These are phyloP conservation scores for Astragalus glycyphyllos DNA, from an alignment of 306 rosid species.

Conservation along the genomic window DNA sequence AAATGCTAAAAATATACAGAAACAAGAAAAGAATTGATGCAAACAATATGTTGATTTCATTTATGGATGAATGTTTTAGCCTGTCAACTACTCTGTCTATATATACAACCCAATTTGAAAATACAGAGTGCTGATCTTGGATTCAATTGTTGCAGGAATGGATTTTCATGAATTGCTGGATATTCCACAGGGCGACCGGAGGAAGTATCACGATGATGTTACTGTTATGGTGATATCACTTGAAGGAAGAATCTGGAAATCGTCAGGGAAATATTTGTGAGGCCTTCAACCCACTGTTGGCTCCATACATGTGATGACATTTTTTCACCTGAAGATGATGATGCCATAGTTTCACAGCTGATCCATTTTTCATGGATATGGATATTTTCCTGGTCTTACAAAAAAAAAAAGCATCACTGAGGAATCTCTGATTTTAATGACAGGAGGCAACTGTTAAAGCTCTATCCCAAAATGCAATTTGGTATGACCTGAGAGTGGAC, in stretches of 20 bases:
- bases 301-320: slow-evolving; percentile 40
- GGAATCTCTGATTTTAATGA: slow-evolving; percentile 49
- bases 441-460: slow-evolving; percentile 41
- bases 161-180: slow-evolving; percentile 95
- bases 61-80: slow-evolving; percentile 8
- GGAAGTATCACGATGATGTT: slow-evolving; percentile 98
- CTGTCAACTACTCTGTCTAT: not conserved
- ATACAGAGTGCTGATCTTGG: slow-evolving; percentile 37
- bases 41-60: slow-evolving; percentile 32
- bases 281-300: slow-evolving; percentile 43
- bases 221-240: slow-evolving; percentile 98
- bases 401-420: slow-evolving; percentile 50
- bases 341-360: slow-evolving; percentile 54
- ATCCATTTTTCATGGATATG: slow-evolving; percentile 64
- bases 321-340: slow-evolving; percentile 46
- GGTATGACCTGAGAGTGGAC: slow-evolving; percentile 52
- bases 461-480: slow-evolving; percentile 52
- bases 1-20: not conserved
- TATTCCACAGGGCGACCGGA: slow-evolving; percentile 96
- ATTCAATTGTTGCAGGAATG: slow-evolving; percentile 70
- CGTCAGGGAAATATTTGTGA: slow-evolving; percentile 92
- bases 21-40: not conserved
- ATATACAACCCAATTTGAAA: not conserved
- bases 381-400: slow-evolving; percentile 38
- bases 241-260: slow-evolving; percentile 99